Conservation (phyloP, 2,329 filamentous ascomycete species). For the Pseudogymnoascus sp. region DNA sequence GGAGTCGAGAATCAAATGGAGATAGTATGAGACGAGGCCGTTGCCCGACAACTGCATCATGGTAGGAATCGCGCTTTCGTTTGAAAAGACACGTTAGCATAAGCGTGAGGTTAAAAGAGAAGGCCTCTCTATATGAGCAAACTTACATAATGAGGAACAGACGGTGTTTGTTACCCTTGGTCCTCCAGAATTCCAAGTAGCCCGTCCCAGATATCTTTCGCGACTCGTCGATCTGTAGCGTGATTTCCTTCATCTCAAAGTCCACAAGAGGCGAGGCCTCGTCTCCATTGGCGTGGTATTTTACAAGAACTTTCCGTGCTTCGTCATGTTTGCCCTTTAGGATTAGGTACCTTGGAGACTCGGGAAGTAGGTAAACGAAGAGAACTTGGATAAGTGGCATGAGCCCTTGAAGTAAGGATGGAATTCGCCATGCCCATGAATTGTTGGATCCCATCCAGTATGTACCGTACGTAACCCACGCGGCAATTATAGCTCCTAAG, state of each 20-base stretch:
- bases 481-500: conserved; percentile 25
- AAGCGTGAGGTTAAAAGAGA: not conserved
- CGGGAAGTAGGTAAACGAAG: conserved; percentile 9
- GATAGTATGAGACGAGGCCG: conserved; percentile 20
- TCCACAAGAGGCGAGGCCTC: conserved; percentile 36
- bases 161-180: conserved; percentile 41
- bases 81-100: conserved; percentile 12
- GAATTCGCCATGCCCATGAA: conserved; percentile 20
- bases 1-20: conserved; percentile 18
- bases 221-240: not conserved
- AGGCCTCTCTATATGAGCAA: conserved; percentile 20
- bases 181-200: conserved; percentile 28
- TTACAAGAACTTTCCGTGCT: conserved; percentile 41
- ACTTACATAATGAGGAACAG: conserved; percentile 40
- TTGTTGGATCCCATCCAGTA: conserved; percentile 16
- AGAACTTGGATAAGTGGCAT: conserved; percentile 5
- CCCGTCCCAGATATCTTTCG: not conserved
- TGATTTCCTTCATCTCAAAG: conserved; percentile 40
- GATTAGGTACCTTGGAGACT: conserved; percentile 10
- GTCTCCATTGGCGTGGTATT: conserved; percentile 44
- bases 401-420: conserved; percentile 17
- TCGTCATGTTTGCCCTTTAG: conserved; percentile 39
- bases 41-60: conserved; percentile 20
- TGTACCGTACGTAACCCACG: conserved; percentile 26
- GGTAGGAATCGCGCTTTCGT: no score